These are phyloP conservation scores for Aureobasidium sp. DNA, from an alignment of 2,329 filamentous ascomycete species.

Conservation along the genomic window DNA sequence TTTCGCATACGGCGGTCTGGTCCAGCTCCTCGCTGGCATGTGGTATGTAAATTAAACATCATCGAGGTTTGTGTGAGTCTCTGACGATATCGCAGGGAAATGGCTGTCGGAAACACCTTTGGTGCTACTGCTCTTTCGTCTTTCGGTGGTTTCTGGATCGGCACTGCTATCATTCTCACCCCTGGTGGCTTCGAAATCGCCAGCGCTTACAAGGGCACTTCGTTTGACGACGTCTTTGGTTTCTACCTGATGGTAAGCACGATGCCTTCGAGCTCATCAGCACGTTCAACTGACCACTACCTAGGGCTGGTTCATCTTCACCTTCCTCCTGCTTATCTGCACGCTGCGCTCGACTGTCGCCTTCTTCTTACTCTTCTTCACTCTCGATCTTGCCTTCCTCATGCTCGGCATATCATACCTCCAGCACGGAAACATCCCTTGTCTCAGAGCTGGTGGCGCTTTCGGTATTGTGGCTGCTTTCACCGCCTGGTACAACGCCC, in stretches of 20 bases:
- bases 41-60: conserved; percentile 37
- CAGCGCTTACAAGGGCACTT: conserved; percentile 31
- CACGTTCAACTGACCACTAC: not conserved
- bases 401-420: conserved; percentile 49
- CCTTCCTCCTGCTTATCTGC: conserved; percentile 44
- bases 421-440: conserved; percentile 29
- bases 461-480: conserved; percentile 48
- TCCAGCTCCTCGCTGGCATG: conserved; percentile 46
- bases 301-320: conserved; percentile 51
- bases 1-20: conserved; percentile 43
- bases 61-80: not conserved
- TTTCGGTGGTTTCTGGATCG: conserved; percentile 56
- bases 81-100: conserved; percentile 33
- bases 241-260: conserved; percentile 46
- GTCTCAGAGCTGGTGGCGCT: conserved; percentile 45
- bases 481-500: conserved; percentile 47
- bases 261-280: not conserved
- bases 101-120: conserved; percentile 54
- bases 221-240: conserved; percentile 46
- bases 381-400: conserved; percentile 51
- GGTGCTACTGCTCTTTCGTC: conserved; percentile 54
- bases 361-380: conserved; percentile 51
- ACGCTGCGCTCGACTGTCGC: conserved; percentile 51
- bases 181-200: conserved; percentile 46
- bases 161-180: conserved; percentile 50